Evolutionary conservation across 106 monocot genomes (phyloP).

Genomic region (Phalaenopsis aphrodite): DNA sequence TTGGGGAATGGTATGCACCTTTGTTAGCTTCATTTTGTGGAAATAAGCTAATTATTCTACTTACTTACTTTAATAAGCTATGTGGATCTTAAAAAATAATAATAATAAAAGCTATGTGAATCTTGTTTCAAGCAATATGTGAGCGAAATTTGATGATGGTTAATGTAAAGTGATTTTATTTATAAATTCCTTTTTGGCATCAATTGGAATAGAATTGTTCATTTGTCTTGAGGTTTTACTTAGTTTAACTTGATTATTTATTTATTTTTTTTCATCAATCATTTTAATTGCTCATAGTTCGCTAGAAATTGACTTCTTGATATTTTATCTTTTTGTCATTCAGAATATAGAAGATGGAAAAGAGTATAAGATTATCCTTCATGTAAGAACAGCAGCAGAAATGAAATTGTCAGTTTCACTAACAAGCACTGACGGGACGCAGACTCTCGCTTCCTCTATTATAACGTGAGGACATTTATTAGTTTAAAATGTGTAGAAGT

Average conservation of each 20-base stretch:
- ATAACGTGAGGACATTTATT: constrained; percentile 42
- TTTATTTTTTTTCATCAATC: background rate
- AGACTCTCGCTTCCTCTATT: constrained; percentile 47
- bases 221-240: background rate
- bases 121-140: background rate
- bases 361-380: constrained; percentile 54
- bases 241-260: background rate
- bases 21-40: background rate
- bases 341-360: constrained; percentile 86
- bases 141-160: background rate
- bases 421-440: constrained; percentile 70
- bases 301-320: background rate
- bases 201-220: background rate
- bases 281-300: background rate
- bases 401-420: constrained; percentile 64
- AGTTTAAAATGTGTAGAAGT: background rate
- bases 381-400: constrained; percentile 49
- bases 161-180: background rate
- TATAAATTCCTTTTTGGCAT: background rate
- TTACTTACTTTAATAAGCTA: background rate
- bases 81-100: background rate
- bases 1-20: constrained; percentile 86
- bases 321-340: constrained; percentile 7
- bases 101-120: background rate
- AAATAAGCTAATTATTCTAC: background rate